Conservation (phyloP, 805 yeast species). For the Peterozyma toletana region DNA sequence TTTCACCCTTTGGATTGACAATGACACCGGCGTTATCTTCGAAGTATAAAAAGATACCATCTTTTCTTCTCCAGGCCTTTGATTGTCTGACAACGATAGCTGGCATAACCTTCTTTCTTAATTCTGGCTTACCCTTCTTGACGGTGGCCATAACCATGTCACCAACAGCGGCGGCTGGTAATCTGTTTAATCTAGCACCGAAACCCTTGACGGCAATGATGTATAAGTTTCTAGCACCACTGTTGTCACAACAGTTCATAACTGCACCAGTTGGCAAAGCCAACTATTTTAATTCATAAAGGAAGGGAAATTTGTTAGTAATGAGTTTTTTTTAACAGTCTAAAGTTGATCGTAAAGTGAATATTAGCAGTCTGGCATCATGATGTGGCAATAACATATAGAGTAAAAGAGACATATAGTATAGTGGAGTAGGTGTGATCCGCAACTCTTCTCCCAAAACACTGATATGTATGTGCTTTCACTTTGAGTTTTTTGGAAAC, state of each 20-base stretch:
- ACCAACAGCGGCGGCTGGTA: slow-evolving; percentile 99
- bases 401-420: background rate
- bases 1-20: slow-evolving; percentile 99
- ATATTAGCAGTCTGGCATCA: background rate
- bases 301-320: slow-evolving; percentile 4
- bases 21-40: slow-evolving; percentile 99
- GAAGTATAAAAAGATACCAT: slow-evolving; percentile 98
- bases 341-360: background rate
- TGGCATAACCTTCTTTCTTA: slow-evolving; percentile 99
- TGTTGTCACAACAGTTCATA: slow-evolving; percentile 99
- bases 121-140: slow-evolving; percentile 99
- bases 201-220: slow-evolving; percentile 97
- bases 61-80: slow-evolving; percentile 99
- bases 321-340: background rate
- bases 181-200: slow-evolving; percentile 99
- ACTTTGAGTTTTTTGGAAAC: no score
- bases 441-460: no score
- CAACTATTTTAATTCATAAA: slow-evolving; percentile 50
- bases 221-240: slow-evolving; percentile 99
- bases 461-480: no score
- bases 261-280: slow-evolving; percentile 99
- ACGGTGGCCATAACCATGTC: slow-evolving; percentile 99
- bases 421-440: no score
- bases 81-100: slow-evolving; percentile 99
- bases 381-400: background rate